Percentiles rank a stretch among this genome's conserved stretches.
phyloP scores from a whole-genome alignment of 305 asterid species.

The Ruellia speciosa region DNA sequence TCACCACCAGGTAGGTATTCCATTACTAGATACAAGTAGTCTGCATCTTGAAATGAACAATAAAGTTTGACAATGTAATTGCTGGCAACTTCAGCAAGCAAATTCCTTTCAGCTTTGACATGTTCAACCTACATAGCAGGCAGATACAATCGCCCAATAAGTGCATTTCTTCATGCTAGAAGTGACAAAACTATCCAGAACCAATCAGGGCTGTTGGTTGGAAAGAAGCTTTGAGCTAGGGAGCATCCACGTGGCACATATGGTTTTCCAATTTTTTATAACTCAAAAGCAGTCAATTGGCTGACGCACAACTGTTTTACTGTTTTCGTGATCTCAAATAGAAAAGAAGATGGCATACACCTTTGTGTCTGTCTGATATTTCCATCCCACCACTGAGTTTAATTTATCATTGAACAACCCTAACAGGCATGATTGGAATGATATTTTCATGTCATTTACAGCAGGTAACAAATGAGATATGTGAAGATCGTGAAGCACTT shows the following conservation, averaged over 20 bases:
- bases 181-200: not conserved
- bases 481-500: no score
- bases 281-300: not conserved
- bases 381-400: not conserved
- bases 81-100: conserved; percentile 80
- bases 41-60: conserved; percentile 83
- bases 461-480: not conserved
- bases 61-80: conserved; percentile 69
- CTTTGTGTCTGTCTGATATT: not conserved
- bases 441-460: not conserved
- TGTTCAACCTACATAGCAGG: conserved; percentile 55
- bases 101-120: conserved; percentile 76
- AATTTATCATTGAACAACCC: not conserved
- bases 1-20: conserved; percentile 93
- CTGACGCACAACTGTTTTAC: not conserved
- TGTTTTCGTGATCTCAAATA: not conserved
- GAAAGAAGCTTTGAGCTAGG: not conserved
- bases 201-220: not conserved
- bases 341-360: no score
- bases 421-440: no score
- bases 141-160: conserved; percentile 16
- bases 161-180: not conserved
- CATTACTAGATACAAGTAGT: conserved; percentile 82
- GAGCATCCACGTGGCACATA: not conserved
- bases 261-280: no score